A percentile compares a stretch with the other conserved stretches of the same genome.
phyloP scores from a whole-genome alignment of 2,329 filamentous ascomycete species.

The Exophiala phaeomuriformis region DNA sequence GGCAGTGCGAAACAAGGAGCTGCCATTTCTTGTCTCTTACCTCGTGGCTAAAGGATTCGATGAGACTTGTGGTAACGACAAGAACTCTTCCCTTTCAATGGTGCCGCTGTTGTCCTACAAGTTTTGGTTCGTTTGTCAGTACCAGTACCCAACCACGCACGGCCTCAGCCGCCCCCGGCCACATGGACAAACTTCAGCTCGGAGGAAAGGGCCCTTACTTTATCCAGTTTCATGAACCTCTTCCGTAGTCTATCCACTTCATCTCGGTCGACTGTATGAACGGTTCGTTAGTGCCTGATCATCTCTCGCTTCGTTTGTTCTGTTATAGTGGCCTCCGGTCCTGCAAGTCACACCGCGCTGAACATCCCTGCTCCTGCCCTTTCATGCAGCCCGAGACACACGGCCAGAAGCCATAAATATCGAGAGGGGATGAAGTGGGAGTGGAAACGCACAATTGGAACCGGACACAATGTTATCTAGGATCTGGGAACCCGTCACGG shows the following conservation, averaged over 20 bases:
- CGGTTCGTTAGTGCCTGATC: neutral
- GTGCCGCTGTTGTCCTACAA: constrained; percentile 89
- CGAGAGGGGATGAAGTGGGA: no score
- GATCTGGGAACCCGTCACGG: constrained; percentile 54
- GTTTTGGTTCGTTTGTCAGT: no score
- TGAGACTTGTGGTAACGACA: constrained; percentile 92
- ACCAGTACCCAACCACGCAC: no score
- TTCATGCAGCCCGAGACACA: no score
- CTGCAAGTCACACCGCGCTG: no score
- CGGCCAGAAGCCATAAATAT: no score
- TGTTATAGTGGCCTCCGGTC: no score
- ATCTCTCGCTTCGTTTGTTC: no score
- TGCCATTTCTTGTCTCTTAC: constrained; percentile 38
- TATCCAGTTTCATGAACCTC: constrained; percentile 98
- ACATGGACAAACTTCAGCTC: no score
- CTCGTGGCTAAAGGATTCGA: constrained; percentile 95
- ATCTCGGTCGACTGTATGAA: constrained; percentile 74
- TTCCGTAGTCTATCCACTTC: constrained; percentile 94
- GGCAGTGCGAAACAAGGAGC: no score
- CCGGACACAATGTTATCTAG: constrained; percentile 94
- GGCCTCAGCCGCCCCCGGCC: no score
- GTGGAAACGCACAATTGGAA: constrained; percentile 70
- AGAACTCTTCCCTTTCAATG: constrained; percentile 96
- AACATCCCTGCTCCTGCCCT: no score
- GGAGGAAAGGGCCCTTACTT: constrained; percentile 48